These are phyloP conservation scores for Pseudogymnoascus sp. DNA, from an alignment of 2,329 filamentous ascomycete species.

Conservation along the genomic window DNA sequence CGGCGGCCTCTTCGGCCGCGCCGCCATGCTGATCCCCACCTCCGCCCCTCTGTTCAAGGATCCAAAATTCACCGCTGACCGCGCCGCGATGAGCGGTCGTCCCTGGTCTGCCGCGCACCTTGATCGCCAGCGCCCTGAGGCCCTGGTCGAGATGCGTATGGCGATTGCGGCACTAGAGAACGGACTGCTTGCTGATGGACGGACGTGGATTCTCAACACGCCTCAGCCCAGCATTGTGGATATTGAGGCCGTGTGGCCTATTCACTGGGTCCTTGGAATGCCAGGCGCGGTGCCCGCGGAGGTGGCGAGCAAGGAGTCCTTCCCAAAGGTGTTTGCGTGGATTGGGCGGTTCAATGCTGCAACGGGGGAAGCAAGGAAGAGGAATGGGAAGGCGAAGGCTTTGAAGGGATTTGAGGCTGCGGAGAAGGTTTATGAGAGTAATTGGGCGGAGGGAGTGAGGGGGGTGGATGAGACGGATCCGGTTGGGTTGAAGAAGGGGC, in stretches of 20 bases:
- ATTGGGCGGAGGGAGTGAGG: slow-evolving; percentile 37
- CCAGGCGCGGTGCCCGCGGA: slow-evolving; percentile 46
- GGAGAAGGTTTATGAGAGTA: slow-evolving; percentile 35
- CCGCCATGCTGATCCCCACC: slow-evolving; percentile 48
- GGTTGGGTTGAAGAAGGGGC: slow-evolving; percentile 43
- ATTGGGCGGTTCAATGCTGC: slow-evolving; percentile 49
- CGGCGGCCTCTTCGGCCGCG: slow-evolving; percentile 46
- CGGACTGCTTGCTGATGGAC: slow-evolving; percentile 55
- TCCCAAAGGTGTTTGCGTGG: slow-evolving; percentile 57
- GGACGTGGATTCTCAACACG: slow-evolving; percentile 53
- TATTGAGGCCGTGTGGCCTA: slow-evolving; percentile 58
- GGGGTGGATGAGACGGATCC: slow-evolving; percentile 44
- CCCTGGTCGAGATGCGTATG: slow-evolving; percentile 44
- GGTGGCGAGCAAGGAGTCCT: slow-evolving; percentile 42
- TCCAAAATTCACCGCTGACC: slow-evolving; percentile 51
- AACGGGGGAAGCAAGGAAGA: slow-evolving; percentile 35
- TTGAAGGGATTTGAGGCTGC: slow-evolving; percentile 48
- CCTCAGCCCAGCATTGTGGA: slow-evolving; percentile 49
- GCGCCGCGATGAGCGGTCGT: slow-evolving; percentile 37
- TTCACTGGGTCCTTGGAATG: slow-evolving; percentile 56
- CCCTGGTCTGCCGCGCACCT: slow-evolving; percentile 33
- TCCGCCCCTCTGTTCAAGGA: slow-evolving; percentile 47
- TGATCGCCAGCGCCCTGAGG: slow-evolving; percentile 42
- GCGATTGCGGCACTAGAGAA: slow-evolving; percentile 52
- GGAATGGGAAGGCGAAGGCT: slow-evolving; percentile 31